These are phyloP conservation scores for Orbilia oligospora DNA, from an alignment of 2,329 filamentous ascomycete genomes.

Conservation along the genomic window DNA sequence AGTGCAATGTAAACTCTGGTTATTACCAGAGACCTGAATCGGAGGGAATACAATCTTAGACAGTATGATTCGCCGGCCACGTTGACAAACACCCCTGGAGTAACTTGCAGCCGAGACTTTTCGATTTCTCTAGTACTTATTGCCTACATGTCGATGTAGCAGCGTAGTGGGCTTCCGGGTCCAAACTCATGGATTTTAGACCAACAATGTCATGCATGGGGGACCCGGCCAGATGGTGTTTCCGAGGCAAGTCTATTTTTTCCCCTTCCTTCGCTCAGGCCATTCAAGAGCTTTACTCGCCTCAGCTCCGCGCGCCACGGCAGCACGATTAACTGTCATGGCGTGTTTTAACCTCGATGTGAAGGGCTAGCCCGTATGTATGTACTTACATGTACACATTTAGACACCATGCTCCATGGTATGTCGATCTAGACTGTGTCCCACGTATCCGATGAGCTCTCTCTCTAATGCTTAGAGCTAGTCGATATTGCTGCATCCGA, in stretches of 20 bases:
- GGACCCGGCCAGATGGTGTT: conserved; percentile 60
- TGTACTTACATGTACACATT: too few relatives aligned
- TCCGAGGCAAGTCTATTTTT: conserved; percentile 54
- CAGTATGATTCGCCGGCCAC: not conserved
- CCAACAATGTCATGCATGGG: conserved; percentile 59
- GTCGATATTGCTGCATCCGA: conserved; percentile 35
- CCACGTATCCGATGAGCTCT: conserved; percentile 17
- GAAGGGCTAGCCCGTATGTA: not conserved
- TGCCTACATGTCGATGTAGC: not conserved
- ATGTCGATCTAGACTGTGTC: conserved; percentile 11
- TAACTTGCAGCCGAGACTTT: not conserved
- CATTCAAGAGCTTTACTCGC: conserved; percentile 36
- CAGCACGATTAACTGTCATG: conserved; percentile 26
- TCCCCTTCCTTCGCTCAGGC: conserved; percentile 33
- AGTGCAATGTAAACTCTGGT: not conserved
- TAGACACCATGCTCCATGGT: not conserved
- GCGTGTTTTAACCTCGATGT: conserved; percentile 26
- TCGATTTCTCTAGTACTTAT: conserved; percentile 10
- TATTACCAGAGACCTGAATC: not conserved
- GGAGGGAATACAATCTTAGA: not conserved
- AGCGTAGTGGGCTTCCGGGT: conserved; percentile 31
- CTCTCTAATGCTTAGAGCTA: conserved; percentile 27
- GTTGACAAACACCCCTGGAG: conserved; percentile 3
- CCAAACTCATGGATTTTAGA: conserved; percentile 58
- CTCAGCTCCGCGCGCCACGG: conserved; percentile 53